phyloP scores from a whole-genome alignment of 805 yeast species.

The Hyphopichia homilentoma region DNA sequence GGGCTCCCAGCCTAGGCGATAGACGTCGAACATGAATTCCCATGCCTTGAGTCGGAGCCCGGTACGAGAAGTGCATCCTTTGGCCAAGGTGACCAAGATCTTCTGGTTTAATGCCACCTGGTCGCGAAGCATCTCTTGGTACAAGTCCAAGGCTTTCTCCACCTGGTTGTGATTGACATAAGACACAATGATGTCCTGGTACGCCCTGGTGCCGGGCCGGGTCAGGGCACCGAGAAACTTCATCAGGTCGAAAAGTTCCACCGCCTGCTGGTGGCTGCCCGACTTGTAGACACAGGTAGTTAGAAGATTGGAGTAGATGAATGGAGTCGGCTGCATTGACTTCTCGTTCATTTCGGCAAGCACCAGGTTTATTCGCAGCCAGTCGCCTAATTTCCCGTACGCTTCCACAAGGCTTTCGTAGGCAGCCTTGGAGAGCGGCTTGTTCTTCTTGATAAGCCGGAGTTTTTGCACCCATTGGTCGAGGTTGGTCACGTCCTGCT shows the following conservation, averaged over 20 bases:
- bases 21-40: conserved; percentile 68
- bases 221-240: conserved; percentile 68
- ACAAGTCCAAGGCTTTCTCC: conserved; percentile 73
- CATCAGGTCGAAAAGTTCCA: conserved; percentile 76
- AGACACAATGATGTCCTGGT: conserved; percentile 66
- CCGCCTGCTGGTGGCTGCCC: conserved; percentile 56
- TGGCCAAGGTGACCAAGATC: conserved; percentile 53
- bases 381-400: conserved; percentile 37
- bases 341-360: conserved; percentile 33
- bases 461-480: conserved; percentile 30
- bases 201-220: conserved; percentile 64
- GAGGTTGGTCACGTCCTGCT: conserved; percentile 12
- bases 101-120: conserved; percentile 27
- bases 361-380: conserved; percentile 35
- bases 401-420: conserved; percentile 44
- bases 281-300: conserved; percentile 56
- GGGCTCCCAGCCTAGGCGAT: conserved; percentile 42
- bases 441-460: conserved; percentile 13
- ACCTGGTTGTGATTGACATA: conserved; percentile 60
- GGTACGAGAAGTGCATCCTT: conserved; percentile 58
- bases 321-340: conserved; percentile 40
- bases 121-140: conserved; percentile 56
- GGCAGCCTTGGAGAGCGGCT: conserved; percentile 33
- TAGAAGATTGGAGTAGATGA: conserved; percentile 53
- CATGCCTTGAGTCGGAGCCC: conserved; percentile 60